Evolutionary conservation across 176 grass and related monocot genomes (phyloP).

Genomic region (Zea luxurians): DNA sequence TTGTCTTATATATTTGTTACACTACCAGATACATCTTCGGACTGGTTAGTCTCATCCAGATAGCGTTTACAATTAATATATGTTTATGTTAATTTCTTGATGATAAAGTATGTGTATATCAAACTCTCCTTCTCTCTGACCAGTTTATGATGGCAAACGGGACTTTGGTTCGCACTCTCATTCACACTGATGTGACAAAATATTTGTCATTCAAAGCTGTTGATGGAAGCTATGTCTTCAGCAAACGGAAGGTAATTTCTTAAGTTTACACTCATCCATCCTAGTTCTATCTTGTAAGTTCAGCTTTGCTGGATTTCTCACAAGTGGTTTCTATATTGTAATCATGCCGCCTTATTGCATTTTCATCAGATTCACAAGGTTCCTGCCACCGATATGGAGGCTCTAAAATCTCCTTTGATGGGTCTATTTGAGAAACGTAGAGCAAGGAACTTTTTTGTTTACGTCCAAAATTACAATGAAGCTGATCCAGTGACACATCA

Average conservation of each 20-base stretch:
- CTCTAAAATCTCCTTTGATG: slow-evolving; percentile 83
- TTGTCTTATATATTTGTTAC: neutral
- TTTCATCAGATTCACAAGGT: slow-evolving; percentile 79
- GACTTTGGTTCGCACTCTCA: slow-evolving; percentile 75
- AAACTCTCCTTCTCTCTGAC: slow-evolving; percentile 25
- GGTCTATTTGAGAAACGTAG: slow-evolving; percentile 90
- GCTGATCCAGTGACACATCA: slow-evolving; percentile 77
- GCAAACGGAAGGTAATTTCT: slow-evolving; percentile 74
- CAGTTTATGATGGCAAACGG: slow-evolving; percentile 96
- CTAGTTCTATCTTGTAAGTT: slow-evolving; percentile 19
- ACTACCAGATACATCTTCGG: neutral
- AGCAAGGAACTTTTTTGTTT: slow-evolving; percentile 84
- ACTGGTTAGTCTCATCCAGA: neutral
- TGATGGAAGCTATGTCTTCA: slow-evolving; percentile 88
- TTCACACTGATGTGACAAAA: slow-evolving; percentile 83
- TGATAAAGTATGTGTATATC: slow-evolving; percentile 2
- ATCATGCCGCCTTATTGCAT: slow-evolving; percentile 21
- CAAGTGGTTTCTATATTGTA: neutral
- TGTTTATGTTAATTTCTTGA: slow-evolving; percentile 8
- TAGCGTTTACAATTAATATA: no score
- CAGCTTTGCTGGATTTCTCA: slow-evolving; percentile 1
- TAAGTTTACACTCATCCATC: slow-evolving; percentile 7
- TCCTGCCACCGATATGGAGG: slow-evolving; percentile 87
- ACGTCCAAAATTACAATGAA: slow-evolving; percentile 87
- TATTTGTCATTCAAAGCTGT: slow-evolving; percentile 86